A percentile compares a stretch with the other conserved stretches of the same genome.
Conservation (phyloP, 768 basidiomycete genomes). For the Collybia nuda region DNA sequence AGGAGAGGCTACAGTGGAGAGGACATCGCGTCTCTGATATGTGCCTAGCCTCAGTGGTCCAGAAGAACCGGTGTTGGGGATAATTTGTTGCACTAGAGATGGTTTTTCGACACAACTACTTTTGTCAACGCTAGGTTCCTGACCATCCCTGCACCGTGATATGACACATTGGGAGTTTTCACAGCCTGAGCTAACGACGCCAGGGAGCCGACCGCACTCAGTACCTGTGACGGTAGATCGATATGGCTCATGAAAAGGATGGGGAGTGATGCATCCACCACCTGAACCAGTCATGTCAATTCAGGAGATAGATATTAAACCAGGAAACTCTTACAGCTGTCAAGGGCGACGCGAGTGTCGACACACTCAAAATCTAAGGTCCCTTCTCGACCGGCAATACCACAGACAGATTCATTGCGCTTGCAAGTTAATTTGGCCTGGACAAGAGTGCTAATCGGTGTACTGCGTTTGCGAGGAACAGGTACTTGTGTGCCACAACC, state of each 20-base stretch:
- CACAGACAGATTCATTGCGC: constrained; percentile 16
- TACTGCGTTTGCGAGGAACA: constrained; percentile 3
- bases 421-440: constrained; percentile 17
- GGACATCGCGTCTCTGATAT: background rate
- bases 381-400: constrained; percentile 11
- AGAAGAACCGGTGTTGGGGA: background rate
- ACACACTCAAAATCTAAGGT: constrained; percentile 15
- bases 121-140: constrained; percentile 6
- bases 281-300: constrained; percentile 4
- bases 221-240: constrained; percentile 23
- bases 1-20: background rate
- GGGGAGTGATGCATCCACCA: constrained; percentile 17
- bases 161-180: constrained; percentile 9
- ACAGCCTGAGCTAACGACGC: constrained; percentile 8
- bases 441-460: constrained; percentile 11
- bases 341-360: constrained; percentile 8
- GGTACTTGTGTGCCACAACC: constrained; percentile 6
- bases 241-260: constrained; percentile 17
- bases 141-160: constrained; percentile 9
- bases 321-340: constrained; percentile 12
- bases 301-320: background rate
- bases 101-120: constrained; percentile 8
- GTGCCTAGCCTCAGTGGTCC: background rate
- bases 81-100: constrained; percentile 1
- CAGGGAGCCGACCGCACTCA: constrained; percentile 16